These are phyloP conservation scores for Pseudevernia furfuracea DNA, from an alignment of 495 filamentous ascomycete genomes.

Conservation along the genomic window DNA sequence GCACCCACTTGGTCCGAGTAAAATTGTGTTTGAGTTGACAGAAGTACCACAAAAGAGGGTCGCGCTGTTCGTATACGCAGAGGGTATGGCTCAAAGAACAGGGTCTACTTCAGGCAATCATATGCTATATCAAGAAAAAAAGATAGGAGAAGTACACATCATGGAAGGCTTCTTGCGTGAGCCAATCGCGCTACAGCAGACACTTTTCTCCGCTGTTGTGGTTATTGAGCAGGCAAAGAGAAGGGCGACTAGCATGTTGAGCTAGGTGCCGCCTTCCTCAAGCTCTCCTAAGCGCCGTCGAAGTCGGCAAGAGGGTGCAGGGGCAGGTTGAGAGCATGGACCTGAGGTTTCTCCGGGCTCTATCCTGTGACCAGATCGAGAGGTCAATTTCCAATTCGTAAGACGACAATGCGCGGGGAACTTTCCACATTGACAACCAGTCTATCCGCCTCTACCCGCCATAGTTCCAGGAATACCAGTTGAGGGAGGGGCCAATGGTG, in stretches of 20 bases:
- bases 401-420: no score
- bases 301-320: neutral
- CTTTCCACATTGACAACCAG: no score
- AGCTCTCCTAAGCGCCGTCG: neutral
- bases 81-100: constrained; percentile 3
- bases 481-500: no score
- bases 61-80: constrained; percentile 44
- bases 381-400: no score
- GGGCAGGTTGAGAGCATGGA: no score
- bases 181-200: constrained; percentile 4
- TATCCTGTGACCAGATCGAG: no score
- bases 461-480: no score
- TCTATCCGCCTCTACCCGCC: no score
- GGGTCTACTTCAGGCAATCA: neutral
- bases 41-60: constrained; percentile 52
- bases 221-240: constrained; percentile 17
- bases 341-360: no score
- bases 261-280: neutral
- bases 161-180: constrained; percentile 9
- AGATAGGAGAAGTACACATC: constrained; percentile 18
- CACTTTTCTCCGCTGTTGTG: constrained; percentile 16
- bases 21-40: constrained; percentile 72
- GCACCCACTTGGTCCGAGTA: constrained; percentile 73
- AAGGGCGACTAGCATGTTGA: constrained; percentile 6
- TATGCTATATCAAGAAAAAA: neutral